Conservation (phyloP, 805 yeast species). For the Zygotorulaspora danielsina region DNA sequence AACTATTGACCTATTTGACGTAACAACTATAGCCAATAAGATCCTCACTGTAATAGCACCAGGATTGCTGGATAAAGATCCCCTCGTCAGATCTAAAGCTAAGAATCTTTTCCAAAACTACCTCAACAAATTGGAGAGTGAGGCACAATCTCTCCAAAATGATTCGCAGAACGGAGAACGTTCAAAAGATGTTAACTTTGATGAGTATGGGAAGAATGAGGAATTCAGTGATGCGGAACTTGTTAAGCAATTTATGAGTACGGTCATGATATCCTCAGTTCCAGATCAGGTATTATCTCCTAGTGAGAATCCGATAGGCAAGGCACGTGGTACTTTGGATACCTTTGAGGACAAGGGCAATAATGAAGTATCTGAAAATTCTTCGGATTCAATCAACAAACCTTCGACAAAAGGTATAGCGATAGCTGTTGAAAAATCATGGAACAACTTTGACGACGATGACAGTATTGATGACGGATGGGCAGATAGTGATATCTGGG, state of each 20-base stretch:
- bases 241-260: constrained; percentile 23
- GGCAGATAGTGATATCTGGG: constrained; percentile 15
- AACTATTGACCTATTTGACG: constrained; percentile 60
- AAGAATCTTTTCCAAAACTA: constrained; percentile 60
- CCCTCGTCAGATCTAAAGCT: constrained; percentile 69
- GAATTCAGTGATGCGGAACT: constrained; percentile 14
- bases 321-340: constrained; percentile 35
- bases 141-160: constrained; percentile 34
- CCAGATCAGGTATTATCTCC: neutral
- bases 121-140: constrained; percentile 48
- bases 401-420: no score
- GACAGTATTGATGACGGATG: constrained; percentile 10
- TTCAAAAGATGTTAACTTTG: constrained; percentile 23
- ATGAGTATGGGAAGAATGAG: constrained; percentile 15
- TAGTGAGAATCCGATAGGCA: constrained; percentile 17
- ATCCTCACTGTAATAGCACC: constrained; percentile 83
- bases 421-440: constrained; percentile 19
- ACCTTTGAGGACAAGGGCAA: constrained; percentile 11
- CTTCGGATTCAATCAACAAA: constrained; percentile 1
- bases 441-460: constrained; percentile 23
- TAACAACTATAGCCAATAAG: constrained; percentile 73
- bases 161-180: constrained; percentile 12
- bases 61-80: constrained; percentile 69
- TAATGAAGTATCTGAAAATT: neutral
- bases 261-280: constrained; percentile 15